Conservation (phyloP, 2,329 filamentous ascomycete genomes). For the Annulohypoxylon truncatum region DNA sequence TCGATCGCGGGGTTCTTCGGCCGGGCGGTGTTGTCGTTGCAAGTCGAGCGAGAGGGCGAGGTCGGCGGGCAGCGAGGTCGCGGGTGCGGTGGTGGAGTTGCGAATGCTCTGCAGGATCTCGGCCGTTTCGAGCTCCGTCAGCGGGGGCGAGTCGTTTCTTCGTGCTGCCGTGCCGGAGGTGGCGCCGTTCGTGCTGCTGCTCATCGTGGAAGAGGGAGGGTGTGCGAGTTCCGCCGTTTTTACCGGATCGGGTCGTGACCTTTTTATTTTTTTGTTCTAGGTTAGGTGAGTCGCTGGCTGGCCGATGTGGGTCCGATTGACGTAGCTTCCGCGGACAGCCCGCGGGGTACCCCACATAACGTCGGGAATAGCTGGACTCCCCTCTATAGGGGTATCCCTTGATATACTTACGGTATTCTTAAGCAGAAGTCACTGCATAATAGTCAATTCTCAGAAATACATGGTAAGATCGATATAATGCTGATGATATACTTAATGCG, state of each 20-base stretch:
- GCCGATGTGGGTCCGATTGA: conserved; percentile 14
- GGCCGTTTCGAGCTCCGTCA: conserved; percentile 43
- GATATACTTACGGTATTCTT: no score
- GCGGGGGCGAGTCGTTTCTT: conserved; percentile 34
- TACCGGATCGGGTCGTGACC: neutral
- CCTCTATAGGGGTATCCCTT: no score
- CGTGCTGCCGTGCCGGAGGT: conserved; percentile 23
- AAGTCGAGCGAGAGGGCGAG: conserved; percentile 45
- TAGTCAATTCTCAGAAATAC: no score
- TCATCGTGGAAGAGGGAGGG: conserved; percentile 29
- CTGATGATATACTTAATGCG: no score
- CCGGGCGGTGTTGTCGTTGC: conserved; percentile 15
- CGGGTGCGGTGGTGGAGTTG: conserved; percentile 29
- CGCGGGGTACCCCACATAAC: conserved; percentile 23
- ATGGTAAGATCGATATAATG: no score
- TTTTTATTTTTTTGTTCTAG: conserved; percentile 17
- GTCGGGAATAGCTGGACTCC: neutral
- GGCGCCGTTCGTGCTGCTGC: conserved; percentile 25
- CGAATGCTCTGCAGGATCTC: conserved; percentile 43
- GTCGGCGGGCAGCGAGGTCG: conserved; percentile 42
- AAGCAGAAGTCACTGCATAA: no score
- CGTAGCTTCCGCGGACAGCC: conserved; percentile 25
- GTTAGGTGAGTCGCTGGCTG: conserved; percentile 12
- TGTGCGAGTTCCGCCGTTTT: conserved; percentile 29
- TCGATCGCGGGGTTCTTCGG: conserved; percentile 28